Conservation (phyloP, 2,329 filamentous ascomycete species). For the Thielaviopsis ethacetica region DNA sequence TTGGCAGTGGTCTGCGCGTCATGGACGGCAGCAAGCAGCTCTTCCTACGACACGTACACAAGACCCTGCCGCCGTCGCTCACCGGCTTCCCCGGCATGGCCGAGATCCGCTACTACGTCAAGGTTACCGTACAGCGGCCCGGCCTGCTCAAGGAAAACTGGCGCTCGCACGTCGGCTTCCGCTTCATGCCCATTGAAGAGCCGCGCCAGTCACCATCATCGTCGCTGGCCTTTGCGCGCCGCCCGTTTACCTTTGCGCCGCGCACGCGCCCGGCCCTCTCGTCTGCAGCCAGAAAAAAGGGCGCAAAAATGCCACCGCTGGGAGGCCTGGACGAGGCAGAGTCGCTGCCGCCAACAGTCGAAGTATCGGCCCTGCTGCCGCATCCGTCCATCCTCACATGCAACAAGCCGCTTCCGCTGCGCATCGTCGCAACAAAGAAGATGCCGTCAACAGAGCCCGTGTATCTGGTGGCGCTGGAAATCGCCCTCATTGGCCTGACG, state of each 20-base stretch:
- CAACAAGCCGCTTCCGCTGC: slow-evolving; percentile 68
- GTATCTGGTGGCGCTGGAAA: slow-evolving; percentile 62
- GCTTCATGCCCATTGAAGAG: slow-evolving; percentile 84
- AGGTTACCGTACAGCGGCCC: slow-evolving; percentile 83
- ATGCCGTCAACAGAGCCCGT: slow-evolving; percentile 52
- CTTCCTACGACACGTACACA: slow-evolving; percentile 56
- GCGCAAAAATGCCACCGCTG: not conserved
- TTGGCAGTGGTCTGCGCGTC: slow-evolving; percentile 35
- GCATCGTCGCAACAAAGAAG: slow-evolving; percentile 64
- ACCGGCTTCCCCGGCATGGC: slow-evolving; percentile 76
- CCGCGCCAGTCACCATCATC: slow-evolving; percentile 50
- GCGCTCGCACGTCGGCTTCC: slow-evolving; percentile 51
- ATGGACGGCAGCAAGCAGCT: slow-evolving; percentile 49
- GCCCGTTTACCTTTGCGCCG: slow-evolving; percentile 43
- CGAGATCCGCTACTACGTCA: slow-evolving; percentile 86
- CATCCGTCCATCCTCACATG: slow-evolving; percentile 80
- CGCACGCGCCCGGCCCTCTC: slow-evolving; percentile 15
- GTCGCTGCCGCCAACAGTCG: slow-evolving; percentile 46
- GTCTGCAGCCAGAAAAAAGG: not conserved
- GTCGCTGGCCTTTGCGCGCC: slow-evolving; percentile 71
- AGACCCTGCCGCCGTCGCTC: slow-evolving; percentile 75
- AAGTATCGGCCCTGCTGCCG: slow-evolving; percentile 63
- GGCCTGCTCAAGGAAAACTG: slow-evolving; percentile 84
- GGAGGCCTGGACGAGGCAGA: not conserved
- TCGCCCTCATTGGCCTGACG: slow-evolving; percentile 68